Evolutionary conservation across 345 rosid genomes (phyloP), one percentile per base, ranked within the genome.

Genomic region (Acer yangbiense): DNA sequence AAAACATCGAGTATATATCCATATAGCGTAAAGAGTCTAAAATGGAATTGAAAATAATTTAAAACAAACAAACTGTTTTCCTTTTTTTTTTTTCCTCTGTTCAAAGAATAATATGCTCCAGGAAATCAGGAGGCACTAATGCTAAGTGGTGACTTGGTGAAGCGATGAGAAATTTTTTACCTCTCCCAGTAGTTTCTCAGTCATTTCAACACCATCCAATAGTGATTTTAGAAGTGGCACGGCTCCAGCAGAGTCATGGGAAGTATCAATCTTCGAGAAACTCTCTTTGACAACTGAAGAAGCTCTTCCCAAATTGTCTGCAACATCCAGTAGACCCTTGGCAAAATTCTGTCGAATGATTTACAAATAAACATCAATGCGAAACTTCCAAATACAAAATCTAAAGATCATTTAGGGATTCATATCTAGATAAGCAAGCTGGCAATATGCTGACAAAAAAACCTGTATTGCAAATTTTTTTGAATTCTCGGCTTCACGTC

Each of bases 201-300:
- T 96, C 99, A 94, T 96, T 77, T 92, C 98, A 81, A 96, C 99
- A 61, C 99, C 98, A 83, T 91, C 97, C 52, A 94, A 82, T 77
- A 96, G 97, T 8, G 89, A 92, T 81, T 89, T 89, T 44, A 96
- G 83, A 35, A 94, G 88, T 43, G 91, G 89, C 62, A 81, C 87
- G 66, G 95, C 97, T 67, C 93, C 92, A 17, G 79, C 71, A 9
- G 89, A 60, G 78, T 91, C 97, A 50, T 82, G 78, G 61, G 97
- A 90, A 23, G 86, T 65, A 60, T 92, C 94, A 3, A 94, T 73
- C 84, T 94, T 93, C 4, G 91, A 72, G 70, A 89, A 96, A 71
- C 95, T 88, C 41, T 78, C 91, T 82, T 94, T 94, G 74, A 88
- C 97, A 87, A 92, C 95, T 9, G 90, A 85, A 69, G 97, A 91